Evolutionary conservation across 441 rosid species (phyloP), one percentile per base, ranked within the genome.

Genomic region (Viola pubescens): DNA sequence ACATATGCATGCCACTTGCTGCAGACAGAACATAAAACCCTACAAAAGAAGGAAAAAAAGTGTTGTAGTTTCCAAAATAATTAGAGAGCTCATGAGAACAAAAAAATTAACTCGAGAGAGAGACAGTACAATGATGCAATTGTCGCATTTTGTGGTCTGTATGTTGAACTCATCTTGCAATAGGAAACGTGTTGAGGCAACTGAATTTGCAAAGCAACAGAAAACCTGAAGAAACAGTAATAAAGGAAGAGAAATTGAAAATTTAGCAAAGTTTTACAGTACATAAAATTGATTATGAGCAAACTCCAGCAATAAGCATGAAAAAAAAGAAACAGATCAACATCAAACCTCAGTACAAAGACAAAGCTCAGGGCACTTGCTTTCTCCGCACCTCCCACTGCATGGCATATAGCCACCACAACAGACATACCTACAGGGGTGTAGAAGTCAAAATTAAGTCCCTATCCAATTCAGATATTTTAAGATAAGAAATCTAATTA

Each of bases 121-220:
- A 50, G 43, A 58, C 13, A 34, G 56, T 84, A 94, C 99, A 68
- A 94, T 88, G 52, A 94, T 94, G 82, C 95, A 94, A 55, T 88
- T 91, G 75, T 94, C 97, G 60, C 99, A 90, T 66, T 71, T 61
- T 50, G 97, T 86, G 50, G 97, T 94, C 68, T 90, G 99, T 58
- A 90, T 85, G 76, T 90, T 90, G 81, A 94, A 90, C 67, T 94
- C 99, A 71, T 94, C 99, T 82, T 94, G 99, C 81, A 94, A 59
- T 68, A 88, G 73, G 72, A 90, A 94, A n/a, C 99, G 95, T 39
- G 99, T 94, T 39, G 91, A 88, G 50, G 94, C 96, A 43, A 94
- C 97, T 0, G 99, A 94, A 73, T 83, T 88, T 34, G 76, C 82
- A 65, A 90, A 94, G 83, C 97, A 94, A 59, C 80, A 70, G 60